A percentile compares a stretch with the other conserved stretches of the same genome.
These are phyloP conservation scores for Myochromella boudieri DNA, from an alignment of 768 basidiomycete species.

Conservation along the genomic window DNA sequence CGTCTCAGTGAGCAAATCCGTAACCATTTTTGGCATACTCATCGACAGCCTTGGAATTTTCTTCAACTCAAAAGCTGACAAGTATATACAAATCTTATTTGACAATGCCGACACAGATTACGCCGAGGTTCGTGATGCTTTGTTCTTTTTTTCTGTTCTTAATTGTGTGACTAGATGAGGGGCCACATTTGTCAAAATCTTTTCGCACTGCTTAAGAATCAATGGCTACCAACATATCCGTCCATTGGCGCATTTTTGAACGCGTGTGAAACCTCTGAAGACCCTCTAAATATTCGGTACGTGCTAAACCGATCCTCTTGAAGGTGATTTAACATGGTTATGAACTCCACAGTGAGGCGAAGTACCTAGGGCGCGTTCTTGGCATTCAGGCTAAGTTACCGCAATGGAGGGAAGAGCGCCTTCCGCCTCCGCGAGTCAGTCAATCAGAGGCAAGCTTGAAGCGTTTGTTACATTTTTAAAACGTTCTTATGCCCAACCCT, in stretches of 20 bases:
- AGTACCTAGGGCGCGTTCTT: slow-evolving; percentile 56
- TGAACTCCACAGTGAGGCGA: slow-evolving; percentile 53
- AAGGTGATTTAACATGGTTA: slow-evolving; percentile 8
- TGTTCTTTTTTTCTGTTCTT: not conserved
- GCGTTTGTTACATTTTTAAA: not conserved
- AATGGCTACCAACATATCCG: slow-evolving; percentile 70
- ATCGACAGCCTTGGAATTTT: slow-evolving; percentile 66
- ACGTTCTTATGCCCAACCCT: slow-evolving; percentile 11
- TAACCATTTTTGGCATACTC: slow-evolving; percentile 64
- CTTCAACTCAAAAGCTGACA: slow-evolving; percentile 65
- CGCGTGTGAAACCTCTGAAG: slow-evolving; percentile 50
- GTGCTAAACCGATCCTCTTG: slow-evolving; percentile 4
- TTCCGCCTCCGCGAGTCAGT: slow-evolving; percentile 83
- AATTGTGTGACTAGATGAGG: slow-evolving; percentile 51
- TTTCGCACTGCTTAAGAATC: slow-evolving; percentile 51
- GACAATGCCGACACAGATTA: slow-evolving; percentile 79
- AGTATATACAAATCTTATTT: slow-evolving; percentile 70
- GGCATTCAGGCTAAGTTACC: slow-evolving; percentile 61
- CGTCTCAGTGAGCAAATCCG: slow-evolving; percentile 68
- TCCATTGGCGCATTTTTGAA: slow-evolving; percentile 51
- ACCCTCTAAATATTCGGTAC: slow-evolving; percentile 66
- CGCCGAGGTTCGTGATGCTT: slow-evolving; percentile 60
- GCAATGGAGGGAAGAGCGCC: slow-evolving; percentile 69
- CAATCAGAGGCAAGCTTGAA: slow-evolving; percentile 62
- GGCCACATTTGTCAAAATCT: slow-evolving; percentile 67